phyloP scores from a whole-genome alignment of 1,284 basidiomycete species.

The Ganoderma multipileum region DNA sequence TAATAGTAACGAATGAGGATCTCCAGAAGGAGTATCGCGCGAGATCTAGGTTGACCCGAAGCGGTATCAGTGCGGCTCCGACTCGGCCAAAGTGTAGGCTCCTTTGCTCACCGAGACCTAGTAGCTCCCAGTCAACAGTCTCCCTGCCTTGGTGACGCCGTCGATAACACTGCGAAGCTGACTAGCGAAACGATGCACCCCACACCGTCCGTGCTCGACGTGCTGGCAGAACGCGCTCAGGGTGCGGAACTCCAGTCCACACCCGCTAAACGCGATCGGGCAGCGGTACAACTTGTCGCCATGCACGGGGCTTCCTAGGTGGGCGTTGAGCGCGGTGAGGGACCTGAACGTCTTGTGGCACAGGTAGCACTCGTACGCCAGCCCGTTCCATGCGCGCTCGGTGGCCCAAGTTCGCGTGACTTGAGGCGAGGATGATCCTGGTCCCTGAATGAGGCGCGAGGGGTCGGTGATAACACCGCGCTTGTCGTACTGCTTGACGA shows the following conservation, averaged over 20 bases:
- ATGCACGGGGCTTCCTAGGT: conserved; percentile 34
- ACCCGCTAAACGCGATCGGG: conserved; percentile 30
- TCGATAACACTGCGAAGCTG: conserved; percentile 35
- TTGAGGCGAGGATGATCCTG: not conserved
- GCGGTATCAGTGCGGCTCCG: not conserved
- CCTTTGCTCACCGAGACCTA: not conserved
- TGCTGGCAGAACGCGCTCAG: conserved; percentile 42
- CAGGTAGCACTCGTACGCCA: conserved; percentile 47
- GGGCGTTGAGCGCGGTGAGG: conserved; percentile 26
- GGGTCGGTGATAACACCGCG: conserved; percentile 43
- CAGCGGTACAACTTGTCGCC: conserved; percentile 34
- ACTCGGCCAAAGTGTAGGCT: not conserved
- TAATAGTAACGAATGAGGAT: too few relatives aligned
- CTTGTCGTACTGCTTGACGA: conserved; percentile 35
- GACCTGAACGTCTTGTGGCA: conserved; percentile 24
- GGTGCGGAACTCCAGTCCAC: conserved; percentile 35
- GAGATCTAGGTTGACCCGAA: not conserved
- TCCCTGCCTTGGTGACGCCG: not conserved
- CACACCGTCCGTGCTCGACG: conserved; percentile 40
- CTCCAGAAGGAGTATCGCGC: too few relatives aligned
- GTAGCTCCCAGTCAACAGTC: not conserved
- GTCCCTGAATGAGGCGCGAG: conserved; percentile 32
- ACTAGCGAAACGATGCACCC: conserved; percentile 33
- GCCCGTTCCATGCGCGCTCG: conserved; percentile 43
- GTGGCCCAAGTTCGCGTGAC: conserved; percentile 36